A percentile compares a stretch with the other conserved stretches of the same genome.
Conservation (phyloP, 1,284 basidiomycete genomes). For the Thecaphora frezii region DNA sequence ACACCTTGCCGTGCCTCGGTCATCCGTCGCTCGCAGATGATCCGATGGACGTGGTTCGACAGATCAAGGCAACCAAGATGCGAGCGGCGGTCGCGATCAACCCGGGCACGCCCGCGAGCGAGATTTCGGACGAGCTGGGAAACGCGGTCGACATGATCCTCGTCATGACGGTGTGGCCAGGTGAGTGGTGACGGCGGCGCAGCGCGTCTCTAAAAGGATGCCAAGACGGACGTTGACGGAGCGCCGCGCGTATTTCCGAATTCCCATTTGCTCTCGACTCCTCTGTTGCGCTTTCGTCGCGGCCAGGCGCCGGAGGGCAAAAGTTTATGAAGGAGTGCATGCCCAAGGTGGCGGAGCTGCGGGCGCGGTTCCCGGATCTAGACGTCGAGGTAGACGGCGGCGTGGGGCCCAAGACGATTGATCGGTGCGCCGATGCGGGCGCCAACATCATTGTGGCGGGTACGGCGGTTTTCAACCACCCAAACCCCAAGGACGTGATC, state of each 20-base stretch:
- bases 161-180: conserved; percentile 59
- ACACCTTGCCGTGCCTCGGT: too few species aligned
- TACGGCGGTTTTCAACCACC: conserved; percentile 86
- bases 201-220: background rate
- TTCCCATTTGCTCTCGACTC: too few species aligned
- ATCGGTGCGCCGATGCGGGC: conserved; percentile 78
- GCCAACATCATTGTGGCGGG: conserved; percentile 97
- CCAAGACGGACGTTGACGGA: background rate
- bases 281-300: conserved; percentile 48
- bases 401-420: conserved; percentile 86
- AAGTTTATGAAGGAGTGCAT: conserved; percentile 94
- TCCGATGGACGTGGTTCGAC: conserved; percentile 53
- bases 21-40: conserved; percentile 25
- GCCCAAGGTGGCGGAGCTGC: conserved; percentile 84
- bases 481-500: conserved; percentile 68
- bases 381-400: conserved; percentile 98
- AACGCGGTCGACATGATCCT: conserved; percentile 57
- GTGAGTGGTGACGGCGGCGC: conserved; percentile 1
- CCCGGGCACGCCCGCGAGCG: conserved; percentile 54
- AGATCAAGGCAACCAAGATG: conserved; percentile 56
- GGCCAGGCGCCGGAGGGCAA: conserved; percentile 73
- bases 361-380: conserved; percentile 78
- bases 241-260: too few species aligned
- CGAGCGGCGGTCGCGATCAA: conserved; percentile 57
- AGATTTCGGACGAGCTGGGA: conserved; percentile 55